Base-by-base conservation (phyloP, 2,329 filamentous ascomycete genomes). In the Pseudogymnoascus sp. region DNA sequence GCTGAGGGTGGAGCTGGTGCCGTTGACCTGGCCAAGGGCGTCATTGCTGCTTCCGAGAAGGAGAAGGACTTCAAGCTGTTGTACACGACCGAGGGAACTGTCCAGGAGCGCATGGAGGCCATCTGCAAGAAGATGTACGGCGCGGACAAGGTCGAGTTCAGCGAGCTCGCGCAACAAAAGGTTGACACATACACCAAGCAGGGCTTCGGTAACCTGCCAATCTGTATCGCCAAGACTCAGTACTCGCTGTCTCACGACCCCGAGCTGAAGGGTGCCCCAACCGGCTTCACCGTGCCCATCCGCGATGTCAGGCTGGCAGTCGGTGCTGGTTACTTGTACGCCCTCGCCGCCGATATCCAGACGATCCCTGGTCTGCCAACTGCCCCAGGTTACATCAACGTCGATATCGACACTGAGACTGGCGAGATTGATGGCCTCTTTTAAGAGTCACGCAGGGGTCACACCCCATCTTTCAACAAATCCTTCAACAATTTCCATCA, bases 171-270 rank as follows among this genome's bases (percentile, higher is more conserved):
- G 0, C 91, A 95, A 78, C 90, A 91, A 78, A 97, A 99, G 84
- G 89, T 97, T 66, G 92, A 97, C 72, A 92, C 87, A 6, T 99
- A 97, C 76, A 92, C 89, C 32, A 85, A 85, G 72, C 94, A 97
- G 75, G 94, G 94, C 50, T 95, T 93, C 70, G 89, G 88, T 20
- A 91, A 96, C 74, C 79, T 99, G 66, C 94, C 94, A 35, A 96
- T 97, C 71, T 99, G 94, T 74, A 84, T 97, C 66, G 94, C 94
- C 64, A 99, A 99, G 86, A 99, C 94, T 12, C 94, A 99, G 75
- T 99, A 99, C 79, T 96, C 90, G 34, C 81, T 99, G 57, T 94
- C 89, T 62, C 93, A 97, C 75, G 91, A 99, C 73, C 88, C 93
- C 2, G 86, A 89, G 9, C 81, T 97, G 69, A 99, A 99, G 83